Conservation (phyloP, 1,284 basidiomycete genomes). For the Irpex sp. region DNA sequence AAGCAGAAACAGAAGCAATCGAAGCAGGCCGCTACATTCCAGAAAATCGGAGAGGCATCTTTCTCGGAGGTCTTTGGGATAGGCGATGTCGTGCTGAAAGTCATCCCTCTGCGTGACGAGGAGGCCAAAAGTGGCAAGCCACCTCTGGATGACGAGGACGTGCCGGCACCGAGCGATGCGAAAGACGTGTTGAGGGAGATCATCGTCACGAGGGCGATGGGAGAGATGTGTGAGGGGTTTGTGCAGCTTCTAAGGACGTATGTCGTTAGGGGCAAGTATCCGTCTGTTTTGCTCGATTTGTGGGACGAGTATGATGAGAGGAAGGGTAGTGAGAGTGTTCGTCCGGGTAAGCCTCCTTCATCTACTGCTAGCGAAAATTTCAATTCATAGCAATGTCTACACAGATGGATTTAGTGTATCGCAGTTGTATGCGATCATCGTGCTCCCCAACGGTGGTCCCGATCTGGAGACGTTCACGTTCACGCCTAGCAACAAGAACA, state of each 20-base stretch:
- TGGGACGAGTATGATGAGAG: slow-evolving; percentile 83
- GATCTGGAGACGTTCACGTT: slow-evolving; percentile 87
- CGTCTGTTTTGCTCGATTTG: slow-evolving; percentile 67
- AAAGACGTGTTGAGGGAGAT: slow-evolving; percentile 86
- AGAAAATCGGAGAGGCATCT: slow-evolving; percentile 94
- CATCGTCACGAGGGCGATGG: slow-evolving; percentile 79
- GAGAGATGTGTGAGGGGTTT: slow-evolving; percentile 70
- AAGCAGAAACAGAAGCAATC: slow-evolving; percentile 7
- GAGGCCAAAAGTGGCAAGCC: slow-evolving; percentile 1
- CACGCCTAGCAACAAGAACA: slow-evolving; percentile 38
- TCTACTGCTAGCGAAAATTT: not conserved
- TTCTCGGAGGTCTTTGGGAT: slow-evolving; percentile 97
- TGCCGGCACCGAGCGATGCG: slow-evolving; percentile 65
- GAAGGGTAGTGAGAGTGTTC: slow-evolving; percentile 79
- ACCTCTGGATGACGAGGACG: slow-evolving; percentile 35
- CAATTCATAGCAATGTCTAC: not conserved
- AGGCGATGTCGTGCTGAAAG: slow-evolving; percentile 81
- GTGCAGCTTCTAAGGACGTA: slow-evolving; percentile 78
- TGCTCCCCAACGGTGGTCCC: slow-evolving; percentile 84
- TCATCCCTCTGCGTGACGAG: slow-evolving; percentile 73
- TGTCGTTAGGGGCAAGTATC: slow-evolving; percentile 84
- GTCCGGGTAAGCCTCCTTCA: slow-evolving; percentile 62
- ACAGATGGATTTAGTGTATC: slow-evolving; percentile 68
- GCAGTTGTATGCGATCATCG: slow-evolving; percentile 86
- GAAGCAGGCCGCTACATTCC: slow-evolving; percentile 36